These are phyloP conservation scores for Claviceps fusiformis DNA, from an alignment of 2,329 filamentous ascomycete genomes.

Conservation along the genomic window DNA sequence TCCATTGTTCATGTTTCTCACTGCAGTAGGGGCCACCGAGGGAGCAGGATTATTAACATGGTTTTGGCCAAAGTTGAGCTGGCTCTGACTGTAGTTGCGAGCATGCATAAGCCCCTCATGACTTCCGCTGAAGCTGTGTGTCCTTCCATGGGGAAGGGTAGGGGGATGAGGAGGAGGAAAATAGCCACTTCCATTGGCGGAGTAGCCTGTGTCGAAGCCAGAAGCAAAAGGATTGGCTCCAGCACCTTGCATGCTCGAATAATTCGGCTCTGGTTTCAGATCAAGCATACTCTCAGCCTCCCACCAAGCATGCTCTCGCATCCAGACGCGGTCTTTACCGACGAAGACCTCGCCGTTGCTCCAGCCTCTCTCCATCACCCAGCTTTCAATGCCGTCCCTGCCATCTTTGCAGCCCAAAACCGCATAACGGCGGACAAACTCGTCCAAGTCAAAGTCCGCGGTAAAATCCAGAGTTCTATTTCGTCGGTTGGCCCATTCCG, in stretches of 20 bases:
- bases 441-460: slow-evolving; percentile 86
- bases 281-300: slow-evolving; percentile 95
- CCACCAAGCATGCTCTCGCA: slow-evolving; percentile 92
- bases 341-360: slow-evolving; percentile 93
- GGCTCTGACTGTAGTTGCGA: slow-evolving; percentile 42
- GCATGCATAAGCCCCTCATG: slow-evolving; percentile 57
- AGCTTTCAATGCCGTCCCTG: slow-evolving; percentile 83
- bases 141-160: slow-evolving; percentile 35
- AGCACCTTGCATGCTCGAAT: slow-evolving; percentile 14
- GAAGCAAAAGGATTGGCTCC: slow-evolving; percentile 32
- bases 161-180: slow-evolving; percentile 32
- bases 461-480: slow-evolving; percentile 91
- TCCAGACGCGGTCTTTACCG: slow-evolving; percentile 87
- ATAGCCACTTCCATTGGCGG: slow-evolving; percentile 52
- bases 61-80: slow-evolving; percentile 33
- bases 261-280: slow-evolving; percentile 51
- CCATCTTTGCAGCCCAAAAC: slow-evolving; percentile 79
- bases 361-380: slow-evolving; percentile 91
- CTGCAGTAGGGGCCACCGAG: slow-evolving; percentile 47
- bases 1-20: slow-evolving; percentile 46
- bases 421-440: slow-evolving; percentile 75
- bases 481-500: slow-evolving; percentile 91
- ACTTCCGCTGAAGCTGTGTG: slow-evolving; percentile 50
- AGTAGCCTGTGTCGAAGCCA: slow-evolving; percentile 58
- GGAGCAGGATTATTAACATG: slow-evolving; percentile 26